Evolutionary conservation across 805 yeast genomes (phyloP).

Genomic region (Candida yuanshanica): DNA sequence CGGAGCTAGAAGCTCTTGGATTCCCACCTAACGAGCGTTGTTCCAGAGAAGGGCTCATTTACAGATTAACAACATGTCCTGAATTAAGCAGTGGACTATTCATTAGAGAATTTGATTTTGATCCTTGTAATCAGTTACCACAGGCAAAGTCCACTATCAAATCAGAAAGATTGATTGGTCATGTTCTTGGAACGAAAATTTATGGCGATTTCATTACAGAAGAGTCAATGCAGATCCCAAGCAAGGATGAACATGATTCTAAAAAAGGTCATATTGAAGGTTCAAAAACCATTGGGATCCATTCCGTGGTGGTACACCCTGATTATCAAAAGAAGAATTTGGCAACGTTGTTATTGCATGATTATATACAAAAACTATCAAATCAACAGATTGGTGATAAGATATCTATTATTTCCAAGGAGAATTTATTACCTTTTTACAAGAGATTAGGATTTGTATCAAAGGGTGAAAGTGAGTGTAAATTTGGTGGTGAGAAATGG

Average conservation of each 20-base stretch:
- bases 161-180: slow-evolving; percentile 70
- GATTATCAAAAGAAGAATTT: slow-evolving; percentile 75
- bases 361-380: slow-evolving; percentile 83
- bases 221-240: slow-evolving; percentile 57
- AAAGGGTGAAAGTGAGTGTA: slow-evolving; percentile 57
- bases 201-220: slow-evolving; percentile 44
- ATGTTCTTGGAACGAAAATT: slow-evolving; percentile 73
- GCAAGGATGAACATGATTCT: slow-evolving; percentile 17
- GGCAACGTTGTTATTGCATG: slow-evolving; percentile 79
- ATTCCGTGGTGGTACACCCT: slow-evolving; percentile 73
- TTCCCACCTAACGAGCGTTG: slow-evolving; percentile 71
- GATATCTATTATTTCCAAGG: slow-evolving; percentile 69
- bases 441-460: slow-evolving; percentile 74
- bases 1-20: slow-evolving; percentile 57
- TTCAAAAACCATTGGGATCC: slow-evolving; percentile 72
- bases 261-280: slow-evolving; percentile 65
- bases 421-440: slow-evolving; percentile 67
- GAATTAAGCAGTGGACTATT: slow-evolving; percentile 89
- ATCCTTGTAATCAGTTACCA: slow-evolving; percentile 22
- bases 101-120: slow-evolving; percentile 53
- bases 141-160: slow-evolving; percentile 33
- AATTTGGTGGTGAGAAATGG: slow-evolving; percentile 58
- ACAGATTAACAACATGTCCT: slow-evolving; percentile 77
- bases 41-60: slow-evolving; percentile 52
- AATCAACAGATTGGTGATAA: slow-evolving; percentile 82